A percentile compares a stretch with the other conserved stretches of the same genome.
Conservation (phyloP, 768 basidiomycete genomes). For the Naganishia vaughanmartiniae region DNA sequence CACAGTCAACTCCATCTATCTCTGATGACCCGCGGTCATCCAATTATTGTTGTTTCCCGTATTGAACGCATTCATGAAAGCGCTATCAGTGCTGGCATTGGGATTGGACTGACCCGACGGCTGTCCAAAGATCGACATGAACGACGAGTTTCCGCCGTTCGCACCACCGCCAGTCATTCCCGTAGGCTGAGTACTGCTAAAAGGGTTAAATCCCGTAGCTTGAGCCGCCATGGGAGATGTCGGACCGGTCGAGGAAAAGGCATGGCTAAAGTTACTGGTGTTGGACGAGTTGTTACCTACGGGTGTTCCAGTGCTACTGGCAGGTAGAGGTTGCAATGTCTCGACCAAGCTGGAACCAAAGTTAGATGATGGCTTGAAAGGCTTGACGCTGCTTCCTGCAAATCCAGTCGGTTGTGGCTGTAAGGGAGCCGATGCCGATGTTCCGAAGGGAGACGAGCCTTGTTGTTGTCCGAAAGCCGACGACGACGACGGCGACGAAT, state of each 20-base stretch:
- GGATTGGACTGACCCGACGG: background rate
- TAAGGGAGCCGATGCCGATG: conserved; percentile 52
- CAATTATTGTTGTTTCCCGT: conserved; percentile 24
- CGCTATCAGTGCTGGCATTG: background rate
- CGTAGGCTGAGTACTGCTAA: conserved; percentile 10
- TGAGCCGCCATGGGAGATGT: conserved; percentile 9
- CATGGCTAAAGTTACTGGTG: background rate
- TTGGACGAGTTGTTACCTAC: conserved; percentile 1
- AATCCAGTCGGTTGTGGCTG: conserved; percentile 59
- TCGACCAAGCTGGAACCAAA: conserved; percentile 75
- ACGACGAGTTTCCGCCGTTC: conserved; percentile 1
- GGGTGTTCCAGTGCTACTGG: conserved; percentile 42
- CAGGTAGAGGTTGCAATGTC: conserved; percentile 70
- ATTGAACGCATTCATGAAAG: conserved; percentile 5
- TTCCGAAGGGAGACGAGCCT: conserved; percentile 53
- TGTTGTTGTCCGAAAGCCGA: conserved; percentile 11
- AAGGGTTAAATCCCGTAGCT: conserved; percentile 31
- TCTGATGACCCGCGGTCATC: conserved; percentile 16
- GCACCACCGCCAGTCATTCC: background rate
- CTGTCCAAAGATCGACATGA: conserved; percentile 27
- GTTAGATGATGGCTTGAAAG: conserved; percentile 76
- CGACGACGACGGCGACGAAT: conserved; percentile 23
- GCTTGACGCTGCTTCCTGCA: conserved; percentile 61
- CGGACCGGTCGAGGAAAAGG: conserved; percentile 1
- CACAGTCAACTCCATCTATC: background rate